phyloP scores from a whole-genome alignment of 345 rosid species.

The Populus euphratica region DNA sequence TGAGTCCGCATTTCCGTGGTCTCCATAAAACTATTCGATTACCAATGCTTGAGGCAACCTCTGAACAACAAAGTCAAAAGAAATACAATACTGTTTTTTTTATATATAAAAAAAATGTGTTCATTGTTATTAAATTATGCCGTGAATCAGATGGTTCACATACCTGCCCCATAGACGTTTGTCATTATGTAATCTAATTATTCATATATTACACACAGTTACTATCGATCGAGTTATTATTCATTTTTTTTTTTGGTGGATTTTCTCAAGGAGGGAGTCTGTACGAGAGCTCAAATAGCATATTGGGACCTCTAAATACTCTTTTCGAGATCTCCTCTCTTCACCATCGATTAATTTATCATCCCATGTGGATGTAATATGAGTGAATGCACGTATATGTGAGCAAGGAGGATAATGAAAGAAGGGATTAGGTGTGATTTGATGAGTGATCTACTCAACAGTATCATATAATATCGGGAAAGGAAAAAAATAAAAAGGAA shows the following conservation, averaged over 20 bases:
- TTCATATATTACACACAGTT: too few relatives aligned
- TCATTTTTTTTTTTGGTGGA: too few relatives aligned
- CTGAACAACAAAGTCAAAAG: conserved; percentile 2
- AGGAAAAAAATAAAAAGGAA: neutral
- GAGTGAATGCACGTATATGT: too few relatives aligned
- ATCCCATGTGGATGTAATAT: too few relatives aligned
- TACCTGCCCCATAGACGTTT: neutral
- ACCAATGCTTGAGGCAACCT: conserved; percentile 11
- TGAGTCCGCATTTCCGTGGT: neutral
- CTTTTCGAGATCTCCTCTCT: too few relatives aligned
- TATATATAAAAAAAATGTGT: too few relatives aligned
- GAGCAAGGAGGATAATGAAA: too few relatives aligned
- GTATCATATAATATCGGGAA: conserved; percentile 12
- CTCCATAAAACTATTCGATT: conserved; percentile 16
- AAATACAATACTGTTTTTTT: neutral
- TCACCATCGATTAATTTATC: too few relatives aligned
- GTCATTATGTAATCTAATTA: neutral
- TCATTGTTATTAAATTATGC: conserved; percentile 16
- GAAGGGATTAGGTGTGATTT: conserved; percentile 43
- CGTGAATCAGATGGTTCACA: conserved; percentile 35
- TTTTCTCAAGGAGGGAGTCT: too few relatives aligned
- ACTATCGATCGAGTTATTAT: too few relatives aligned
- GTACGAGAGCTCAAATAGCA: too few relatives aligned
- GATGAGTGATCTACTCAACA: conserved; percentile 31
- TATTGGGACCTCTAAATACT: too few relatives aligned